Base-by-base conservation (phyloP, 2,329 filamentous ascomycete genomes). In the Pyrenophora tritici-repentis region DNA sequence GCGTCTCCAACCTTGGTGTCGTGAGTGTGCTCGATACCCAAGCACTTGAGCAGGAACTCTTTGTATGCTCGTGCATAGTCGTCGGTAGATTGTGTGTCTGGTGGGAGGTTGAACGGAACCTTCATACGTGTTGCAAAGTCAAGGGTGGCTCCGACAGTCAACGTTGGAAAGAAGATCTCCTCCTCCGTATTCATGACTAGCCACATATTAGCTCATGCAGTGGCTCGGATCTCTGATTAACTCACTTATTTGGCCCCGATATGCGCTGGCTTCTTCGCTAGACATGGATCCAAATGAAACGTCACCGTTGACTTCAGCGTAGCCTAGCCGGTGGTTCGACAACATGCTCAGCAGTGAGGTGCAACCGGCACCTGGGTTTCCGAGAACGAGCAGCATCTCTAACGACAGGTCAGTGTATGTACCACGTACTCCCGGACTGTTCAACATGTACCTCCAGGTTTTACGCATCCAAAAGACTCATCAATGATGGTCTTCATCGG, bases 91-190 rank as follows among this genome's bases (percentile, higher is more conserved):
- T 69, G 59, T 2, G 74, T 67, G 0, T 77, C 79, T 0, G 77
- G 65, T 0, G 81, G 80, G 0, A 81, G 65, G 8, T 77, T 60
- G 48, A 74, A 76, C 0, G 83, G 81, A 1, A 84, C 67, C 65
- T 86, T 87, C 56, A 85, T 73, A 1, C 78, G 76, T 0, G 83
- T 83, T 0, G 79, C 79, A 55, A 82, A 81, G 47, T 81, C 77
- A 86, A 37, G 90, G 85, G 81, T 95, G 88, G 94, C 88, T 51
- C 88, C 87, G 2, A 96, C 91, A 0, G 90, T 91, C 18, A 96
- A 78, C 0, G 89, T 91, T 0, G 91, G 83, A 59, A 90, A 86
- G 63, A 79, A 79, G 6, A 91, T 78, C 59, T 95, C 91, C 63
- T 93, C 89, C 70, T 91, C 89, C 0, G 76, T 95, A 89, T 13